phyloP scores from a whole-genome alignment of 257 asterid genomes.

The Solanum raphanifolium region DNA sequence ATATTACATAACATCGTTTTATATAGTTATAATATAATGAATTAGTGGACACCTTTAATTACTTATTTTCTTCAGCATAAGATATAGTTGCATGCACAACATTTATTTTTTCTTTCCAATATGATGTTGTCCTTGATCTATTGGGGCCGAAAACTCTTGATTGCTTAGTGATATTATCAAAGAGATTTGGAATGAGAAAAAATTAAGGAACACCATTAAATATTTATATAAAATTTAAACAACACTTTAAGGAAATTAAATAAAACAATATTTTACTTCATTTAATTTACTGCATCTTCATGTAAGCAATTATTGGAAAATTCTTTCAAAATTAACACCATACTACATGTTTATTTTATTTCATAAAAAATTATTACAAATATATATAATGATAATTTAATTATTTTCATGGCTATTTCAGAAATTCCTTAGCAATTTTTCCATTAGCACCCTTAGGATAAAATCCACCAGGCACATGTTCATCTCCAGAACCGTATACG shows the following conservation, averaged over 20 bases:
- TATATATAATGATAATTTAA: background rate
- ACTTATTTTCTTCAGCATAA: too few relatives aligned
- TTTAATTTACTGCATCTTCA: background rate
- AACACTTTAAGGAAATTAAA: background rate
- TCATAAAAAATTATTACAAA: background rate
- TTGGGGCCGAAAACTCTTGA: too few relatives aligned
- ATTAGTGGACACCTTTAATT: too few relatives aligned
- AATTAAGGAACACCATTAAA: background rate
- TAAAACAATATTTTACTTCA: background rate
- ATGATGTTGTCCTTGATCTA: too few relatives aligned
- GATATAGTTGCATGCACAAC: too few relatives aligned
- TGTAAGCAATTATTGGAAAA: background rate
- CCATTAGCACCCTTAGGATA: constrained; percentile 37
- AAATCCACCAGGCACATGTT: constrained; percentile 31
- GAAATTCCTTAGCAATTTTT: constrained; percentile 18
- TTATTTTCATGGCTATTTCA: background rate
- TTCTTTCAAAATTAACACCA: background rate
- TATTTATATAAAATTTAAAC: background rate
- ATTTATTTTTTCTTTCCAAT: too few relatives aligned
- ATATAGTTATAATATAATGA: too few relatives aligned
- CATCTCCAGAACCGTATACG: constrained; percentile 25
- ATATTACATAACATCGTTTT: too few relatives aligned
- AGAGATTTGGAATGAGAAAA: too few relatives aligned
- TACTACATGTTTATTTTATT: background rate
- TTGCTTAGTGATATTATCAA: too few relatives aligned